Conservation (phyloP, 177 flowering plant genomes). For the Vitis hybrid region DNA sequence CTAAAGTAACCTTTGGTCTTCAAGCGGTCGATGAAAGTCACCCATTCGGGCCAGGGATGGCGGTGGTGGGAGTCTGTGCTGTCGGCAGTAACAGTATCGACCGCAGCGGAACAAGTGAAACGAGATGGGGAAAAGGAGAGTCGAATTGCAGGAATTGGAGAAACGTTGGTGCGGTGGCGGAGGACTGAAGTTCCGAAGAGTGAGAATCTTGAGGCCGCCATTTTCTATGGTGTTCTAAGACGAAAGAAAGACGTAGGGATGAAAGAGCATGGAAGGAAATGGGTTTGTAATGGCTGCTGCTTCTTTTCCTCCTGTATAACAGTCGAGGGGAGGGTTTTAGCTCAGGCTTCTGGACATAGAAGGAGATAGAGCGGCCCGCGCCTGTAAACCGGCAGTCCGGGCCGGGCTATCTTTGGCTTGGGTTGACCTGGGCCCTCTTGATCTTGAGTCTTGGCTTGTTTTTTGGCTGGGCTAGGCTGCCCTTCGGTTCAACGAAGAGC, state of each 20-base stretch:
- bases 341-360: too few species aligned
- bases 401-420: too few species aligned
- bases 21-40: slow-evolving; percentile 58
- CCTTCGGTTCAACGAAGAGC: too few species aligned
- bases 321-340: too few species aligned
- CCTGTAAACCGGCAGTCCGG: too few species aligned
- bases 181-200: slow-evolving; percentile 23
- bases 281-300: too few species aligned
- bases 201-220: slow-evolving; percentile 30
- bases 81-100: slow-evolving; percentile 11
- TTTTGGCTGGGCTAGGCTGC: too few species aligned
- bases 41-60: slow-evolving; percentile 94
- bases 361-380: too few species aligned
- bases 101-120: slow-evolving; percentile 27
- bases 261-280: too few species aligned
- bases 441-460: too few species aligned
- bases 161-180: slow-evolving; percentile 13
- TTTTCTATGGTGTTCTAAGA: neutral
- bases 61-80: slow-evolving; percentile 10
- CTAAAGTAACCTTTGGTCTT: slow-evolving; percentile 60
- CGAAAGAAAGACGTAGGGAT: neutral
- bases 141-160: slow-evolving; percentile 7
- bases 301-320: too few species aligned
- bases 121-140: slow-evolving; percentile 9
- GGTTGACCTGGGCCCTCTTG: too few species aligned